Evolutionary conservation across 164 flowering plant genomes (phyloP).

Genomic region (Berberis vulgaris): DNA sequence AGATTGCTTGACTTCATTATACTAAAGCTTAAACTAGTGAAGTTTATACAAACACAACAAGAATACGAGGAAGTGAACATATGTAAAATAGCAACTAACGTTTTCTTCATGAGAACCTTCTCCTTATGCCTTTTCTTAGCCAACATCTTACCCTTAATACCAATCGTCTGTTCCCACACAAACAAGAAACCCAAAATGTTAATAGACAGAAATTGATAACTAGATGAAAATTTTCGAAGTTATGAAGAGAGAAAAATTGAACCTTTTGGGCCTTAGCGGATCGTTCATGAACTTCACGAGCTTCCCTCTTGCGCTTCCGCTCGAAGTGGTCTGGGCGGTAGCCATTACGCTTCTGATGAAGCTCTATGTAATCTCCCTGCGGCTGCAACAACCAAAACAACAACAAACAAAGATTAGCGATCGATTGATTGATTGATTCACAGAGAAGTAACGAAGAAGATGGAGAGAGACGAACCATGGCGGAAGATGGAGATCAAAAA

Average conservation of each 20-base stretch:
- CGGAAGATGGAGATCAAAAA: not conserved
- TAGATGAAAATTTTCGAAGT: not conserved
- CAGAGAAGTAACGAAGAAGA: not conserved
- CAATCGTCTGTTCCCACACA: conserved; percentile 49
- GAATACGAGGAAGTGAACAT: not conserved
- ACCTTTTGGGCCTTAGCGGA: conserved; percentile 74
- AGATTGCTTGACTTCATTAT: no score
- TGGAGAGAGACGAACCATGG: not conserved
- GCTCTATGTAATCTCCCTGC: conserved; percentile 96
- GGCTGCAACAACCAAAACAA: conserved; percentile 37
- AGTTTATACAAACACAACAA: no score
- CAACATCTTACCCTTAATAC: conserved; percentile 89
- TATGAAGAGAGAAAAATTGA: not conserved
- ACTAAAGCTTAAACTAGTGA: no score
- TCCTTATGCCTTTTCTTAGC: conserved; percentile 83
- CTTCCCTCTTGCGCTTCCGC: conserved; percentile 94
- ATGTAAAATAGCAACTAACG: conserved; percentile 38
- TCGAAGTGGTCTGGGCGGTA: conserved; percentile 80
- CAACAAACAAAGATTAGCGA: conserved; percentile 1
- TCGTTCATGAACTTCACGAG: conserved; percentile 84
- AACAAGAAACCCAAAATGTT: not conserved
- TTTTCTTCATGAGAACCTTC: conserved; percentile 92
- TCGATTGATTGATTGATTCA: not conserved
- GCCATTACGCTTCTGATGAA: conserved; percentile 81
- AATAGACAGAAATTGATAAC: not conserved